Conservation (phyloP, 2,329 filamentous ascomycete species). For the Cercospora citrullina region DNA sequence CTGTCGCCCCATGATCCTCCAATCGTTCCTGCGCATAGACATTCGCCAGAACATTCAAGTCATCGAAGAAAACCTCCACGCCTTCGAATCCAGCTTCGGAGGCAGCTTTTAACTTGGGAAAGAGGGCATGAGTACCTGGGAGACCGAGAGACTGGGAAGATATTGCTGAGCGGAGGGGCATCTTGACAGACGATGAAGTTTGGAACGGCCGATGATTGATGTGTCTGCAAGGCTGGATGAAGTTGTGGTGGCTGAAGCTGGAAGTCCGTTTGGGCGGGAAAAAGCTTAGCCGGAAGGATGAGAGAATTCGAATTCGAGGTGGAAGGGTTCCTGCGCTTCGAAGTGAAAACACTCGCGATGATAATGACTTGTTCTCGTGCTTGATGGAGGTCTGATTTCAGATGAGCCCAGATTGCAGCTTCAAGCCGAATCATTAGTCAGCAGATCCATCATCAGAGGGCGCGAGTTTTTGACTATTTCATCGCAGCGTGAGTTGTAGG, state of each 20-base stretch:
- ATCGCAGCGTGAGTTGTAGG: slow-evolving; percentile 1
- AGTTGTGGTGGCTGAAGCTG: neutral
- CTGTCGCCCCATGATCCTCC: slow-evolving; percentile 37
- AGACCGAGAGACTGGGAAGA: slow-evolving; percentile 75
- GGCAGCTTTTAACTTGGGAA: slow-evolving; percentile 67
- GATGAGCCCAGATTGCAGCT: neutral
- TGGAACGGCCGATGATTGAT: neutral
- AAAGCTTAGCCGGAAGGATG: neutral
- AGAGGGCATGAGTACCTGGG: slow-evolving; percentile 67
- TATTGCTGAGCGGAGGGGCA: slow-evolving; percentile 63
- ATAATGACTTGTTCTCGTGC: neutral
- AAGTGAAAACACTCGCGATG: neutral
- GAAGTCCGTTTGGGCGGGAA: neutral
- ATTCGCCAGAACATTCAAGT: slow-evolving; percentile 62
- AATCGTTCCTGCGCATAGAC: slow-evolving; percentile 37
- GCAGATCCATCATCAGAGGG: neutral
- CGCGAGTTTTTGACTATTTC: neutral
- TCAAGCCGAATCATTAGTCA: neutral
- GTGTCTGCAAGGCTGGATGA: neutral
- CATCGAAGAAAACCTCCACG: slow-evolving; percentile 76
- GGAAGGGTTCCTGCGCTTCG: neutral
- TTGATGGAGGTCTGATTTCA: neutral
- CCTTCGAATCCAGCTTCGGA: slow-evolving; percentile 62
- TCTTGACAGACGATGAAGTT: slow-evolving; percentile 22
- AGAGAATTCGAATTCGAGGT: neutral